Evolutionary conservation across 2,329 filamentous ascomycete species (phyloP), one percentile per base, ranked within the genome.

Genomic region (Fusarium hainanense): DNA sequence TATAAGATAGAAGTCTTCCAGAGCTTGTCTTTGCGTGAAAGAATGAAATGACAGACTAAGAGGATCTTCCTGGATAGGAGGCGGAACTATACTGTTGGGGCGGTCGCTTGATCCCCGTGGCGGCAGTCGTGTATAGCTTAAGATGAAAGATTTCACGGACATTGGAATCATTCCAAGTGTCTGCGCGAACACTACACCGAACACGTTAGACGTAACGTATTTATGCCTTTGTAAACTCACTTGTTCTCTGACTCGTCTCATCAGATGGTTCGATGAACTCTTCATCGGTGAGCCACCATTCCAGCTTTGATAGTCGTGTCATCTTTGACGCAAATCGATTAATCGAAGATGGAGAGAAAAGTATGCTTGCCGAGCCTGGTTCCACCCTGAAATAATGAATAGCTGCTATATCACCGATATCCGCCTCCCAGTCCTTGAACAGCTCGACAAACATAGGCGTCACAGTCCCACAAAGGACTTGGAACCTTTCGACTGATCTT

Each of bases 321-420:
- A 66, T 66, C 41, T 48, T 66, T 3, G 61, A 47, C 4, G 55
- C 41, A 3, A 66, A 51, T 1, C 28, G 20, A 2, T 44, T 60
- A 8, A 66, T 52, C 3, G 63, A 61, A 12, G 54, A 37, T 7
- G 63, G 54, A 2, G 63, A 48, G 13, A 66, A 66, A 13, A 66
- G 14, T 12, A 66, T 51, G 11, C 52, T 57, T 11, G 12, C 48
- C 2, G 63, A 66, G 6, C 49, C 23, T 14, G 63, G 37, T 23
- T 64, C 48, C 6, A 58, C 47, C 13, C 52, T 40, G 14, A 66
- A 64, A 21, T 52, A 49, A 18, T 16, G 49, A 16, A 66, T 10
- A 18, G 58, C 21, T 6, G 58, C 27, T 16, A 60, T 28, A 10
- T 58, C 13, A 11, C 20, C 21, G 12, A 58, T 27, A 21, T 34